phyloP scores from a whole-genome alignment of 768 basidiomycete species.

The Suillus luteus region DNA sequence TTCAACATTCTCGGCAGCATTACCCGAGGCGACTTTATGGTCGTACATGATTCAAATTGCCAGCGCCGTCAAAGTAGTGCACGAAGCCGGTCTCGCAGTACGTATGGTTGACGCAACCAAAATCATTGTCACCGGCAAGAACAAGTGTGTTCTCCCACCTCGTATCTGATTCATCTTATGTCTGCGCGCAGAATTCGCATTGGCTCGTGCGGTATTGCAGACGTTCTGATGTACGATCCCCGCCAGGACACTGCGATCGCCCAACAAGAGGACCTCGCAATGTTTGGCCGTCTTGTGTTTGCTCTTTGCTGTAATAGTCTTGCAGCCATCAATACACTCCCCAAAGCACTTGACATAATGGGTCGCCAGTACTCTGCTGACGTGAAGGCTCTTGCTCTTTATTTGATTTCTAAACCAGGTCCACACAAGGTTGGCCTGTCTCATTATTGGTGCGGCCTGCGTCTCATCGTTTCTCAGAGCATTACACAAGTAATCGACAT shows the following conservation, averaged over 20 bases:
- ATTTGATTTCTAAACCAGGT: slow-evolving; percentile 71
- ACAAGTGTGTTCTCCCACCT: slow-evolving; percentile 52
- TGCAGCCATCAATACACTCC: slow-evolving; percentile 55
- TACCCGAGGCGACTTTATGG: slow-evolving; percentile 88
- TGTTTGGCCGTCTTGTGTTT: slow-evolving; percentile 85
- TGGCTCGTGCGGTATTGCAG: slow-evolving; percentile 82
- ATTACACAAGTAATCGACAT: slow-evolving; percentile 83
- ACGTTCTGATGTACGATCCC: slow-evolving; percentile 79
- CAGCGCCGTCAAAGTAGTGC: slow-evolving; percentile 82
- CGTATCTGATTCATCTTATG: slow-evolving; percentile 8
- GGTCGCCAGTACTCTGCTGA: slow-evolving; percentile 76
- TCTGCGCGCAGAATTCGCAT: slow-evolving; percentile 65
- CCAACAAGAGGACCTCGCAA: slow-evolving; percentile 87
- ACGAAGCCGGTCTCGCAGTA: slow-evolving; percentile 78
- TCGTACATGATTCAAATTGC: slow-evolving; percentile 90
- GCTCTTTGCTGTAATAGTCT: slow-evolving; percentile 73
- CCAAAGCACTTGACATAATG: slow-evolving; percentile 78
- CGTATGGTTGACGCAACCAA: slow-evolving; percentile 85
- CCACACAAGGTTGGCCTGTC: slow-evolving; percentile 55
- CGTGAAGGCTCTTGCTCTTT: slow-evolving; percentile 77
- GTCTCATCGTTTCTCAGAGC: slow-evolving; percentile 42
- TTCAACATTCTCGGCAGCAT: slow-evolving; percentile 32
- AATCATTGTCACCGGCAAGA: slow-evolving; percentile 85
- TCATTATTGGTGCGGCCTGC: slow-evolving; percentile 7
- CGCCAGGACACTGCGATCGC: slow-evolving; percentile 56